phyloP scores from a whole-genome alignment of 805 yeast genomes.

The Wickerhamomyces bisporus region DNA sequence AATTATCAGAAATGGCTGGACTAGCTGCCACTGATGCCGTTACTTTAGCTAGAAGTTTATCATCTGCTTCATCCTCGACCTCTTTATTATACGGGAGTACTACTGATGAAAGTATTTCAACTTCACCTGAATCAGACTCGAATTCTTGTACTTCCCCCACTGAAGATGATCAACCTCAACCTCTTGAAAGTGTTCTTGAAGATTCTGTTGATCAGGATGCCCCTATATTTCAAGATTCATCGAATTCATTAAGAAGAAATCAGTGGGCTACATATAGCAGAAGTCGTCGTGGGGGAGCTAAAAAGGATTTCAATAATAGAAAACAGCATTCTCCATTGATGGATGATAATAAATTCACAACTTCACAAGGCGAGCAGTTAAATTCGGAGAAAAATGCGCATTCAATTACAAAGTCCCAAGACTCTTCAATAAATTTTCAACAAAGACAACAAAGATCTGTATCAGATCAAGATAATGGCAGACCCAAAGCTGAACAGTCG shows the following conservation, averaged over 20 bases:
- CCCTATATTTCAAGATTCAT: slow-evolving; percentile 14
- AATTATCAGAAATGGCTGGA: slow-evolving; percentile 71
- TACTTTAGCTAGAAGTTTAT: slow-evolving; percentile 73
- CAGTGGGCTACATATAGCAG: slow-evolving; percentile 47
- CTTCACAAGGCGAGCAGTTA: neutral
- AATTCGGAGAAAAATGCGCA: neutral
- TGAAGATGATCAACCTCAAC: neutral
- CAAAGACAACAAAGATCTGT: slow-evolving; percentile 1
- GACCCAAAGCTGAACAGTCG: neutral
- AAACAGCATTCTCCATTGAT: slow-evolving; percentile 12
- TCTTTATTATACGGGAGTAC: slow-evolving; percentile 10
- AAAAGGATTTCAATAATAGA: slow-evolving; percentile 5
- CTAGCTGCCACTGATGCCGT: slow-evolving; percentile 76
- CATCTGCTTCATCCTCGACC: slow-evolving; percentile 60
- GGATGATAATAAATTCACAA: slow-evolving; percentile 3
- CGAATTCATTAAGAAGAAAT: slow-evolving; percentile 37
- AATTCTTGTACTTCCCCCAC: no score
- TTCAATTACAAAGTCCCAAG: neutral
- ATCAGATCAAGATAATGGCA: neutral
- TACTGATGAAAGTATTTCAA: no score
- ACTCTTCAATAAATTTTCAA: neutral
- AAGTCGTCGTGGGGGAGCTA: slow-evolving; percentile 23
- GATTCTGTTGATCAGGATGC: slow-evolving; percentile 22
- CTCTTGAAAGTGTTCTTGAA: neutral
- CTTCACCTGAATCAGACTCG: no score